Percentiles rank a stretch among this genome's conserved stretches.
Evolutionary conservation across 305 asterid species (phyloP).

Genomic region (Salvia sclarea): DNA sequence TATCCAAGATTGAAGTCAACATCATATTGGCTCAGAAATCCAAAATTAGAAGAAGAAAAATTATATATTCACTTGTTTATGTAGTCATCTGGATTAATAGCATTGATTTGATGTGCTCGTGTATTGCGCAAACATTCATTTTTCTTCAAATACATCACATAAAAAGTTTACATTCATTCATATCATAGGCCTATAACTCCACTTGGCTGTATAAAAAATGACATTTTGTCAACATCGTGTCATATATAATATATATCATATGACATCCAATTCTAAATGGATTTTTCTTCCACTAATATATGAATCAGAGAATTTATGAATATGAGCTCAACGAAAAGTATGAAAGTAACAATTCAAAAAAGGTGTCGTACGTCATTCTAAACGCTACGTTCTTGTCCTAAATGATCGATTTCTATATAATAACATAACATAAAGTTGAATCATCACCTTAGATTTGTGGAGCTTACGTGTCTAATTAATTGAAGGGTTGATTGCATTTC

Average conservation of each 20-base stretch:
- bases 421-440: background rate
- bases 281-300: background rate
- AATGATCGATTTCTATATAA: too few species aligned
- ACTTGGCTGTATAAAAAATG: background rate
- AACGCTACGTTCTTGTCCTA: background rate
- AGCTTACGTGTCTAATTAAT: background rate
- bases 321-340: background rate
- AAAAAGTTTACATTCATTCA: background rate
- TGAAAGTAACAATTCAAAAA: background rate
- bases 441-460: background rate
- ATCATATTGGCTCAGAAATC: too few species aligned
- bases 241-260: too few species aligned
- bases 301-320: background rate
- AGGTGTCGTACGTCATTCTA: background rate
- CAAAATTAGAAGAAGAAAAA: too few species aligned
- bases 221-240: constrained; percentile 8
- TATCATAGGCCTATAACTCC: background rate
- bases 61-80: too few species aligned
- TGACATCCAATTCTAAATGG: background rate
- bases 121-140: background rate
- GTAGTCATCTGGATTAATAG: too few species aligned
- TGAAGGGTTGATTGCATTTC: too few species aligned
- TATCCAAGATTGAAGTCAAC: too few species aligned
- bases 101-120: too few species aligned
- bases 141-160: background rate